Evolutionary conservation across 2,329 filamentous ascomycete species (phyloP).

Genomic region (Paecilomyces fulvus): DNA sequence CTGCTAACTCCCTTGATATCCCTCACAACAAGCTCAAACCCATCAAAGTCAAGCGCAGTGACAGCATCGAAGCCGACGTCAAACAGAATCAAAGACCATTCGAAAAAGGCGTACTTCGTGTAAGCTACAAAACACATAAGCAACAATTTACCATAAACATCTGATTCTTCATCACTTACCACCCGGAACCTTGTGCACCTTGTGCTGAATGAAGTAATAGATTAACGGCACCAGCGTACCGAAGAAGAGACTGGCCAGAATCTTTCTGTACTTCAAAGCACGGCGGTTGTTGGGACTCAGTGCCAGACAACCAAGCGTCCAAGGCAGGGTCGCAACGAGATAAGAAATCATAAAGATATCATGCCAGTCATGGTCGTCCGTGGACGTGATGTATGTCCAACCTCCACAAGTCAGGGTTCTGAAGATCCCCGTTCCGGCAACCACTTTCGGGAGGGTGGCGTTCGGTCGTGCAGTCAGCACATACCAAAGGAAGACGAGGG

Average conservation of each 20-base stretch:
- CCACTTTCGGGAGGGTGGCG: slow-evolving; percentile 67
- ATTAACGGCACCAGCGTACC: slow-evolving; percentile 81
- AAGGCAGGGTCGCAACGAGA: slow-evolving; percentile 84
- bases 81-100: slow-evolving; percentile 90
- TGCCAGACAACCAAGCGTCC: slow-evolving; percentile 84
- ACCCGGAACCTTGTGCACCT: slow-evolving; percentile 86
- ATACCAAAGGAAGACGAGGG: slow-evolving; percentile 86
- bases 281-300: slow-evolving; percentile 76
- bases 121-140: slow-evolving; percentile 57
- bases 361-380: slow-evolving; percentile 97
- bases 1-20: slow-evolving; percentile 85
- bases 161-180: slow-evolving; percentile 49
- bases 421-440: slow-evolving; percentile 72
- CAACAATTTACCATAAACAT: slow-evolving; percentile 1
- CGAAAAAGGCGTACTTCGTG: slow-evolving; percentile 95
- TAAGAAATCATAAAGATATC: slow-evolving; percentile 99
- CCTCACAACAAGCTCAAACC: slow-evolving; percentile 78
- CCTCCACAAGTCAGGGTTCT: slow-evolving; percentile 90
- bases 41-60: slow-evolving; percentile 82
- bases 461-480: slow-evolving; percentile 72
- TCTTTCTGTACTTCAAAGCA: slow-evolving; percentile 83
- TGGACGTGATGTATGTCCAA: slow-evolving; percentile 98
- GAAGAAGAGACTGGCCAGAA: slow-evolving; percentile 76
- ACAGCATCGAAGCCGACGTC: slow-evolving; percentile 96
- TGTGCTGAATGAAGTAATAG: slow-evolving; percentile 98